phyloP scores from a whole-genome alignment of 177 flowering plant species.

The Vitis hybrid region DNA sequence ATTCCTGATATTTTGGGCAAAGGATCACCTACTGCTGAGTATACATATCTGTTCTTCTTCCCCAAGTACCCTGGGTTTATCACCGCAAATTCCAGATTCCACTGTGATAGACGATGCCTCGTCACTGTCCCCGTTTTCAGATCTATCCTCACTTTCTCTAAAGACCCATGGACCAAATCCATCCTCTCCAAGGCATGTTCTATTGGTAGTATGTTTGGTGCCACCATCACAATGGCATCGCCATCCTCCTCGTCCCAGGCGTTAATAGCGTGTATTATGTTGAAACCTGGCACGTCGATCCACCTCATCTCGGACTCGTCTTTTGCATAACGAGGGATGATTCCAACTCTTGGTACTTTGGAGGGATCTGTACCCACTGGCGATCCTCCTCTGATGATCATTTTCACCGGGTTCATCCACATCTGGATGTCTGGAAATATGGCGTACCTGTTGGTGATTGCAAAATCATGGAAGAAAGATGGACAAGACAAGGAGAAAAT shows the following conservation, averaged over 20 bases:
- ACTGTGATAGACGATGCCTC: conserved; percentile 49
- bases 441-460: conserved; percentile 60
- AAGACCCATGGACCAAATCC: conserved; percentile 53
- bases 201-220: conserved; percentile 59
- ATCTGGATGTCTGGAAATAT: conserved; percentile 68
- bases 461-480: conserved; percentile 75
- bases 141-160: conserved; percentile 68
- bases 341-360: conserved; percentile 58
- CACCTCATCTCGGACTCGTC: conserved; percentile 65
- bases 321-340: conserved; percentile 60
- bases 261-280: conserved; percentile 64
- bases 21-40: conserved; percentile 66
- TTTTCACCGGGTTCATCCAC: conserved; percentile 49
- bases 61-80: conserved; percentile 52
- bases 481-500: conserved; percentile 56
- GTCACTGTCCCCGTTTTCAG: conserved; percentile 48
- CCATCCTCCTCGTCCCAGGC: conserved; percentile 76
- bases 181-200: conserved; percentile 62
- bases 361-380: conserved; percentile 46
- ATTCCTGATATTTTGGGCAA: conserved; percentile 71
- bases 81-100: conserved; percentile 66
- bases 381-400: conserved; percentile 40
- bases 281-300: conserved; percentile 78
- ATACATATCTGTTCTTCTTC: conserved; percentile 54
- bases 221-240: conserved; percentile 49